Evolutionary conservation across 129 eudicot species (phyloP), one percentile per base, ranked within the genome.

Genomic region (Ambrosia trifida): DNA sequence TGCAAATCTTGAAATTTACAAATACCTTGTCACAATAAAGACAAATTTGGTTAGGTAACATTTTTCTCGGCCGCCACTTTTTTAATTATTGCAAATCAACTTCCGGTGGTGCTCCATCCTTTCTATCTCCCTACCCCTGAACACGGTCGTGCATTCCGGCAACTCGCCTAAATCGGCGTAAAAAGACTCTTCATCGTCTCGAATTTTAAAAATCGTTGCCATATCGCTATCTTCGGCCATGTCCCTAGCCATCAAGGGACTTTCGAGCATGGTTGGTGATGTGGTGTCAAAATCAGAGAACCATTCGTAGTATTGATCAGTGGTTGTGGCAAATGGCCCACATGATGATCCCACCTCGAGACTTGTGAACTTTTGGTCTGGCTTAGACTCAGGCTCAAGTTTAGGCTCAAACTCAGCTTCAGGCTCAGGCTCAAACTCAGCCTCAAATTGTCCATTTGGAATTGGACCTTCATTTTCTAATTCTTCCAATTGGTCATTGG

Each of bases 161-260:
- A 91, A 47, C 85, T 88, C 97, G 2, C 85, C 97, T 28, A 91
- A 85, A 76, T 91, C 97, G 2, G 96, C 97, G 50, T 88, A 91
- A 17, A 91, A 86, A 0, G 93, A 78, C 72, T 85, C 96, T 9
- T 91, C 97, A 17, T 88, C 96, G 52, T 91, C 93, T 5, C 85
- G 51, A 64, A 84, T 80, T 38, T 93, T 79, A 75, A 88, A 88
- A 1, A 82, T 77, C 72, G 65, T 74, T 4, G 88, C 69, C 75
- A 82, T 73, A 75, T 84, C 91, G 2, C 14, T 69, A 30, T 86
- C 90, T 17, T 59, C 53, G 5, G 74, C 76, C 3, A 71, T 59
- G 56, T 83, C 86, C 32, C 70, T 75, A 11, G 47, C 77, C 68
- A 79, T 68, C 30, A 81, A 32, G 13, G 90, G 82, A 59, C 86